Evolutionary conservation across 306 rosid genomes (phyloP), one percentile per base, ranked within the genome.

Genomic region (Oemleria cerasiformis): DNA sequence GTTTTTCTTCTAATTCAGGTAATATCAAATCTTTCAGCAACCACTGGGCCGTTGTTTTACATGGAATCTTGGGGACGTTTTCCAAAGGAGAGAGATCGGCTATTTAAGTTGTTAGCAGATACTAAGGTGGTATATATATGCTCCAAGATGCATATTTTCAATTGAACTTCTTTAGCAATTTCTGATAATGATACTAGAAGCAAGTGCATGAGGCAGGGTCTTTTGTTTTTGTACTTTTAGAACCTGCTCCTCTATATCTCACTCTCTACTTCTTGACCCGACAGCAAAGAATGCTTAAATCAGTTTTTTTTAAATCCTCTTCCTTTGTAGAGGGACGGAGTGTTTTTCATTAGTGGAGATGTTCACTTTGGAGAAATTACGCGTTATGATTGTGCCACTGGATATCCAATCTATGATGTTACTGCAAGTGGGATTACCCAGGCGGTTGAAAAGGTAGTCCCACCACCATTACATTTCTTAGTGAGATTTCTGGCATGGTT

Each of bases 311-410:
- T 65, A 68, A 73, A 77, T 75, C 67, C 43, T 60, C 17, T 38
- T 66, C 65, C 67, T 49, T 25, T 80, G 71, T 62, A 91, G 97
- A 85, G 96, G 74, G 73, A 78, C 43, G 96, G 91, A 74, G 88
- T 85, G 54, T 49, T 88, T 81, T 91, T 91, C 67, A 82, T 88
- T 42, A 91, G 97, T 49, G 97, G 97, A 56, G 97, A 91, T 81
- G 97, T 91, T 82, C 97, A 91, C 83, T 91, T 88, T 60, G 96
- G 96, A 77, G 96, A 91, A 82, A 84, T 91, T 65, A 75, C 92
- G 38, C 86, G 88, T 74, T 86, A 83, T 80, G 97, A 91, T 73
- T 91, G 97, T 67, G 92, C 87, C 20, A 40, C 83, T 72, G 86
- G 79, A 80, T 91, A 88, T 73, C 89, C 95, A 57, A 80, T 91